Conservation (phyloP, 805 yeast species). For the Torulaspora gathmanii region DNA sequence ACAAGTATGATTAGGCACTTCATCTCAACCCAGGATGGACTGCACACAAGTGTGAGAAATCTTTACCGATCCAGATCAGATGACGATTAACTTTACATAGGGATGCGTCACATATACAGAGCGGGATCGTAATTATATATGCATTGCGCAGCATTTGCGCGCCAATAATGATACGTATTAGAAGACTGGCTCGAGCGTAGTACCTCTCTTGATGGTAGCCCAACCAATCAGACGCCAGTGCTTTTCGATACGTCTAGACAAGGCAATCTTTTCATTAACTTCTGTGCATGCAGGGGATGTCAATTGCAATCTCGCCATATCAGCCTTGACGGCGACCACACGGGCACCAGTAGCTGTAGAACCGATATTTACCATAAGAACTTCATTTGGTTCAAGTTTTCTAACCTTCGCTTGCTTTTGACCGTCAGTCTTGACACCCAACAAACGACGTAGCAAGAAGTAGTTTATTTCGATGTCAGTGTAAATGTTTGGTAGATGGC, state of each 20-base stretch:
- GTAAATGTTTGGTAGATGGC: conserved; percentile 91
- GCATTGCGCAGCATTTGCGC: conserved; percentile 7
- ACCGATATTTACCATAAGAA: conserved; percentile 97
- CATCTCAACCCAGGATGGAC: neutral
- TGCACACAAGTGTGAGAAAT: neutral
- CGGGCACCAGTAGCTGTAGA: conserved; percentile 99
- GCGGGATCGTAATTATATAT: conserved; percentile 9
- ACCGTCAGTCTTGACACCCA: conserved; percentile 98
- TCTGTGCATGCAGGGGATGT: conserved; percentile 99
- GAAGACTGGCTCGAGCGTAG: conserved; percentile 71
- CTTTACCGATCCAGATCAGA: conserved; percentile 1
- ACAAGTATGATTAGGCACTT: neutral
- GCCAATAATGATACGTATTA: conserved; percentile 18
- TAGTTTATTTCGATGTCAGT: conserved; percentile 97
- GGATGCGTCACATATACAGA: conserved; percentile 15
- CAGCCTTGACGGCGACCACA: conserved; percentile 96
- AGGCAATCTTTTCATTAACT: conserved; percentile 95
- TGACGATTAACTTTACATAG: conserved; percentile 16
- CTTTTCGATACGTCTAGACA: conserved; percentile 98
- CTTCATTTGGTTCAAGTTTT: conserved; percentile 90
- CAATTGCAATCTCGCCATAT: conserved; percentile 96
- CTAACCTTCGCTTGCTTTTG: conserved; percentile 96
- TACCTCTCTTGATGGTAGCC: conserved; percentile 97
- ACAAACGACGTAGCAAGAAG: conserved; percentile 89
- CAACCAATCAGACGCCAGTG: conserved; percentile 99